A percentile compares a stretch with the other conserved stretches of the same genome.
These are phyloP conservation scores for Fusarium sp. DNA, from an alignment of 2,329 filamentous ascomycete genomes.

Conservation along the genomic window DNA sequence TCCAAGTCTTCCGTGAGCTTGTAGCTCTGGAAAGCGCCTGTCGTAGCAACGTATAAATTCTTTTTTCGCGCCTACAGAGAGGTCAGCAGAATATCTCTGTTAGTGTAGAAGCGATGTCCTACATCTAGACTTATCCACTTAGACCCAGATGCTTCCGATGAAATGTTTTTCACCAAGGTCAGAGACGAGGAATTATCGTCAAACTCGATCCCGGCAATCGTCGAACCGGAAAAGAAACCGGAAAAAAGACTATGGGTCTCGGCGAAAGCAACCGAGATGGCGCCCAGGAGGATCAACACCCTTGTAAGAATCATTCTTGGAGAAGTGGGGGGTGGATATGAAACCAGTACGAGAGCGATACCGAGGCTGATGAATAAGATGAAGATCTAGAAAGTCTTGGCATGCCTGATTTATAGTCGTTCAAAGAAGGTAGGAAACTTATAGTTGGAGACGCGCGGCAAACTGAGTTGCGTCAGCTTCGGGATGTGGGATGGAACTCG, in stretches of 20 bases:
- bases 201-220: slow-evolving; percentile 4
- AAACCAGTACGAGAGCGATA: not conserved
- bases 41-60: slow-evolving; percentile 2
- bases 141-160: not conserved
- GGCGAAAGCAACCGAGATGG: not conserved
- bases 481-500: not conserved
- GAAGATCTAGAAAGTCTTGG: not conserved
- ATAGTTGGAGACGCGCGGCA: not conserved
- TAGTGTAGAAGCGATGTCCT: not conserved
- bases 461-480: not conserved
- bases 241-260: slow-evolving; percentile 15
- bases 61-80: not conserved
- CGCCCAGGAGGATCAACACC: not conserved
- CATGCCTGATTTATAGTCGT: not conserved
- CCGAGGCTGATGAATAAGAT: not conserved
- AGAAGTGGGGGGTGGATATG: not conserved
- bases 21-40: not conserved
- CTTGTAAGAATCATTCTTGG: not conserved
- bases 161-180: not conserved
- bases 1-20: not conserved
- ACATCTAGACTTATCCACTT: not conserved
- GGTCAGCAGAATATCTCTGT: not conserved
- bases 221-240: slow-evolving; percentile 14
- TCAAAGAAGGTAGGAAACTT: not conserved
- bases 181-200: not conserved